phyloP scores from a whole-genome alignment of 257 asterid species.

The Cruciata laevipes region DNA sequence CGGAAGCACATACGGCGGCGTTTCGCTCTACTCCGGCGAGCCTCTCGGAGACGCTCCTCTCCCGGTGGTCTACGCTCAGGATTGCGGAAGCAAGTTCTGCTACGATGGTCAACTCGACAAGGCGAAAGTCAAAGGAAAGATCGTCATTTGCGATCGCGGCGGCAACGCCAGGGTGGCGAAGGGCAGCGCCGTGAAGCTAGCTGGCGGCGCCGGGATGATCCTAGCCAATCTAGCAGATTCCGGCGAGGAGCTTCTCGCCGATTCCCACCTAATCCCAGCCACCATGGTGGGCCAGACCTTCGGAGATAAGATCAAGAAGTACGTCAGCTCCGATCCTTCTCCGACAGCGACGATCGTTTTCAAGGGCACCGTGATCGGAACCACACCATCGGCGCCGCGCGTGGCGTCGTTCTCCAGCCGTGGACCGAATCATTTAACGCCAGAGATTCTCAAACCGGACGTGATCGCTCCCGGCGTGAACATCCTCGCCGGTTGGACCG shows the following conservation, averaged over 20 bases:
- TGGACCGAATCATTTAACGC: slow-evolving; percentile 74
- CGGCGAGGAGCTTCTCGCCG: slow-evolving; percentile 89
- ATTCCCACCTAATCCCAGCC: slow-evolving; percentile 82
- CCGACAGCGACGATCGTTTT: slow-evolving; percentile 72
- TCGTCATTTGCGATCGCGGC: slow-evolving; percentile 89
- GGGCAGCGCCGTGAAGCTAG: slow-evolving; percentile 80
- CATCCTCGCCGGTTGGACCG: slow-evolving; percentile 94
- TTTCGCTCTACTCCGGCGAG: slow-evolving; percentile 69
- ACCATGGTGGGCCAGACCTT: slow-evolving; percentile 76
- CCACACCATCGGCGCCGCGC: slow-evolving; percentile 70
- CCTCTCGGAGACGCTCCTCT: slow-evolving; percentile 27
- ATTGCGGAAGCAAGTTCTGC: slow-evolving; percentile 77
- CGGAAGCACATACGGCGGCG: slow-evolving; percentile 54
- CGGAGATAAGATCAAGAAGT: slow-evolving; percentile 64
- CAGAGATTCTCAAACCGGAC: slow-evolving; percentile 88
- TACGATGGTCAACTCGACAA: slow-evolving; percentile 55
- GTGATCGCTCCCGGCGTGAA: slow-evolving; percentile 91
- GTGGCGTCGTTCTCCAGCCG: slow-evolving; percentile 93
- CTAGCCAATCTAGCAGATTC: slow-evolving; percentile 71
- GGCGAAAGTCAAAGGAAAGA: slow-evolving; percentile 61
- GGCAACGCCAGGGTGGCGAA: slow-evolving; percentile 87
- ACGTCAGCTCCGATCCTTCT: slow-evolving; percentile 46
- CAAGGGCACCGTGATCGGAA: slow-evolving; percentile 68
- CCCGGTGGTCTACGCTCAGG: slow-evolving; percentile 61
- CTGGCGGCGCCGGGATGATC: slow-evolving; percentile 87